Evolutionary conservation across 2,329 filamentous ascomycete species (phyloP).

Genomic region (Paecilomyces sp.): DNA sequence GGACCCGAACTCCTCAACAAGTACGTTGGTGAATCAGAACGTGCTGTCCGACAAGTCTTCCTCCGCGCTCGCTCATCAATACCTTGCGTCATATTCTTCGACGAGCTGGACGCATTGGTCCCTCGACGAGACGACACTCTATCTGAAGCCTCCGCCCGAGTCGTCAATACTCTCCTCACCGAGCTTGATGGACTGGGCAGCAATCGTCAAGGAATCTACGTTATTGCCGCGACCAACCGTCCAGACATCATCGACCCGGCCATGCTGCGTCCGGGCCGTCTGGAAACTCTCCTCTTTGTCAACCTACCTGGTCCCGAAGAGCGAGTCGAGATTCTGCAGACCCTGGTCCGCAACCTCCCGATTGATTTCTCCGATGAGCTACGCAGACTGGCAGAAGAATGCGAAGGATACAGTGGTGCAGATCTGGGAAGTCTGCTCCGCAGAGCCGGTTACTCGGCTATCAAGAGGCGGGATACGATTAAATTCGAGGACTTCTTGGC

Average conservation of each 20-base stretch:
- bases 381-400: constrained; percentile 61
- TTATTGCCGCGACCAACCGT: constrained; percentile 90
- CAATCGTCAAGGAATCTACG: constrained; percentile 76
- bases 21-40: constrained; percentile 93
- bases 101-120: constrained; percentile 90
- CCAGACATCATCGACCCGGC: constrained; percentile 96
- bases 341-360: constrained; percentile 48
- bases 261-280: constrained; percentile 82
- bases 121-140: constrained; percentile 71
- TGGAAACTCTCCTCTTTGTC: constrained; percentile 84
- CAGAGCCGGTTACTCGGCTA: constrained; percentile 52
- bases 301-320: constrained; percentile 74
- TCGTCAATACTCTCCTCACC: constrained; percentile 91
- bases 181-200: constrained; percentile 79
- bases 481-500: constrained; percentile 37
- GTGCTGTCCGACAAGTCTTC: constrained; percentile 87
- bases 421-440: constrained; percentile 54
- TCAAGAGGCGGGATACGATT: constrained; percentile 43
- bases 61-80: constrained; percentile 75
- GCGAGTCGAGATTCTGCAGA: constrained; percentile 75
- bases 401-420: constrained; percentile 69
- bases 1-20: constrained; percentile 95
- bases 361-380: constrained; percentile 50
- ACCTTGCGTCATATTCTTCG: constrained; percentile 95
- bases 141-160: constrained; percentile 75